Base-by-base conservation (phyloP, 257 asterid species). In the Primulina eburnea region DNA sequence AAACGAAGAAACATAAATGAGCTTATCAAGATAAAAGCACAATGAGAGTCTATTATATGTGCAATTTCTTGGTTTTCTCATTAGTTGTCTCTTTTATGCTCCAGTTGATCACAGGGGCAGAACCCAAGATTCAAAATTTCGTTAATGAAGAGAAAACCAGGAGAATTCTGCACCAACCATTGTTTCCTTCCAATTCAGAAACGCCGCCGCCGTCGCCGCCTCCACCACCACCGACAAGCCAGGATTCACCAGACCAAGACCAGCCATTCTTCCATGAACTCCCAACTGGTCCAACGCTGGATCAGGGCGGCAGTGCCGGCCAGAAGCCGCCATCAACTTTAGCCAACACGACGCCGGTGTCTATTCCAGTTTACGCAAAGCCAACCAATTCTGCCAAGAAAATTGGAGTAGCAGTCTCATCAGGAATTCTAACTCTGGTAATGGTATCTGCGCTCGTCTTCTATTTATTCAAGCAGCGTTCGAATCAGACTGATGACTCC, bases 251-350 rank as follows among this genome's bases (percentile, higher is more conserved):
- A 1, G 81, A 67, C 69, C 97, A 84, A 70, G 94, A 87, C 77
- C 95, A 85, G 81, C 99, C 99, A 0, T 93, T 93, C 83, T 90
- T 90, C 81, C 94, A 89, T 8, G 89, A 90, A 65, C 90, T 90
- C 14, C 98, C 97, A 1, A 63, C 78, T 70, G 94, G 70, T 64
- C 76, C 72, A 7, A 69, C 87, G 6, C 76, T 75, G 57, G 89
- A 77, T 76, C 96, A 79, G 81, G 75, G 57, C 0, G 20, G 8
- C 21, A 7, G 18, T 0, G 18, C 55, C 18, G 55, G 17, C 17
- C 90, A 82, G 62, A 86, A 71, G n/a, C 21, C 83, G 7, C 85
- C 88, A 6, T 82, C 88, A 43, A 34, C 80, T n/a, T 73, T 84
- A 16, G 62, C 72, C 9, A 71, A 71, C 74, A 77, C 68, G 73